Evolutionary conservation across 2,329 filamentous ascomycete genomes (phyloP).

Genomic region (Parafenestella ontariensis): DNA sequence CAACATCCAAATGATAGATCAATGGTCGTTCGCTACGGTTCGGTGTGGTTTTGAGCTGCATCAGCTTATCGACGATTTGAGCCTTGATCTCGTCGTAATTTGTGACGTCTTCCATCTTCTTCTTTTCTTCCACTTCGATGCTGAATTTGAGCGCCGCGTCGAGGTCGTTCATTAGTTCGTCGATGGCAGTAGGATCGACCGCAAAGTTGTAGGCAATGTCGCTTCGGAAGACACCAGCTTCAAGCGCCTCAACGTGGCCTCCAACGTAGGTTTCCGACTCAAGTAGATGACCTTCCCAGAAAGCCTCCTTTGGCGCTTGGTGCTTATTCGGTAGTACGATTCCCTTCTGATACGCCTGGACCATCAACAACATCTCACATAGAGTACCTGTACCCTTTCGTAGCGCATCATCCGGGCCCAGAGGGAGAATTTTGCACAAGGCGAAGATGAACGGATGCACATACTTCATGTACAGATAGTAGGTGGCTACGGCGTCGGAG

Average conservation of each 20-base stretch:
- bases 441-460: conserved; percentile 99
- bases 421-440: conserved; percentile 91
- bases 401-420: conserved; percentile 90
- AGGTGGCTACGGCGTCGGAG: conserved; percentile 97
- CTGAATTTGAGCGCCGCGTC: conserved; percentile 91
- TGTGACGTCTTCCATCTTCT: conserved; percentile 58
- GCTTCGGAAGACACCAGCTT: conserved; percentile 93
- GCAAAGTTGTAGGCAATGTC: conserved; percentile 96
- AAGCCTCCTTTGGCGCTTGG: conserved; percentile 85
- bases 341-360: conserved; percentile 89
- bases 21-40: conserved; percentile 84
- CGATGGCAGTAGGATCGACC: conserved; percentile 85
- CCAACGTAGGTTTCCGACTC: conserved; percentile 98
- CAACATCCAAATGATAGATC: conserved; percentile 98
- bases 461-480: conserved; percentile 99
- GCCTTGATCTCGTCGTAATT: conserved; percentile 71
- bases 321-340: conserved; percentile 98
- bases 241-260: conserved; percentile 98
- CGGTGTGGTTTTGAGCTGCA: conserved; percentile 78
- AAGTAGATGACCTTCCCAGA: conserved; percentile 95
- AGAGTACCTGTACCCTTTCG: conserved; percentile 96
- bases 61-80: conserved; percentile 76
- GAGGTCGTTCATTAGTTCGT: conserved; percentile 84
- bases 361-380: conserved; percentile 99
- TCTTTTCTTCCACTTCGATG: conserved; percentile 61